A percentile compares a stretch with the other conserved stretches of the same genome.
Evolutionary conservation across 2,329 filamentous ascomycete species (phyloP).

Genomic region (Aspergillus tanneri): DNA sequence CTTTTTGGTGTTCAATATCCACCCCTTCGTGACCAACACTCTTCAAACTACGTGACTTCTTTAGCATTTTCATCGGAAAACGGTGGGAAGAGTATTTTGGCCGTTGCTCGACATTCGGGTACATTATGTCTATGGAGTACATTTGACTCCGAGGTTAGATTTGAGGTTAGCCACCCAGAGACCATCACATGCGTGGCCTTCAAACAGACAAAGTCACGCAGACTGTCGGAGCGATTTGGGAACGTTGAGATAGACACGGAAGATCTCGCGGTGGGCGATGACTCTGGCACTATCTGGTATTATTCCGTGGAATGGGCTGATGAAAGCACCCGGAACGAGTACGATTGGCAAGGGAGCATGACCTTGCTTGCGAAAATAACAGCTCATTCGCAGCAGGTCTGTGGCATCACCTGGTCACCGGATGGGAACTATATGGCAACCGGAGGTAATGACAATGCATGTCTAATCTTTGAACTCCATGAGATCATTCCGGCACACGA

Average conservation of each 20-base stretch:
- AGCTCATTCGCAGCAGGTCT: constrained; percentile 85
- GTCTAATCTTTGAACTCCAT: constrained; percentile 73
- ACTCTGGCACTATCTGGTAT: constrained; percentile 77
- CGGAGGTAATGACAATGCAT: constrained; percentile 89
- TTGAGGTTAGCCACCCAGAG: constrained; percentile 69
- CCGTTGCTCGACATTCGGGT: constrained; percentile 77
- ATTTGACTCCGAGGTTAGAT: constrained; percentile 63
- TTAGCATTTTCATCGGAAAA: constrained; percentile 82
- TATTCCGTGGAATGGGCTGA: constrained; percentile 83
- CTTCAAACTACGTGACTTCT: constrained; percentile 67
- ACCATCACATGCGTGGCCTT: constrained; percentile 80
- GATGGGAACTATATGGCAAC: constrained; percentile 77
- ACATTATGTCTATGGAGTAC: constrained; percentile 75
- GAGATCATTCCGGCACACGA: constrained; percentile 47
- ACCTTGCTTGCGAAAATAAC: constrained; percentile 73
- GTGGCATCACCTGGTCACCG: constrained; percentile 83
- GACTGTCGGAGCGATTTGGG: constrained; percentile 50
- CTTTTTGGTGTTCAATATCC: constrained; percentile 62
- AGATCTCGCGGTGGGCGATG: constrained; percentile 83
- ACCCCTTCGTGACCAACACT: constrained; percentile 53
- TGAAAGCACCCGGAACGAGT: constrained; percentile 59
- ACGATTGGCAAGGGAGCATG: constrained; percentile 75
- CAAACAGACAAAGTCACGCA: constrained; percentile 61
- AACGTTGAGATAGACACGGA: constrained; percentile 65
- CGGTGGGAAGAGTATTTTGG: constrained; percentile 77